phyloP scores from a whole-genome alignment of 164 flowering plant species.

The Stephania japonica region DNA sequence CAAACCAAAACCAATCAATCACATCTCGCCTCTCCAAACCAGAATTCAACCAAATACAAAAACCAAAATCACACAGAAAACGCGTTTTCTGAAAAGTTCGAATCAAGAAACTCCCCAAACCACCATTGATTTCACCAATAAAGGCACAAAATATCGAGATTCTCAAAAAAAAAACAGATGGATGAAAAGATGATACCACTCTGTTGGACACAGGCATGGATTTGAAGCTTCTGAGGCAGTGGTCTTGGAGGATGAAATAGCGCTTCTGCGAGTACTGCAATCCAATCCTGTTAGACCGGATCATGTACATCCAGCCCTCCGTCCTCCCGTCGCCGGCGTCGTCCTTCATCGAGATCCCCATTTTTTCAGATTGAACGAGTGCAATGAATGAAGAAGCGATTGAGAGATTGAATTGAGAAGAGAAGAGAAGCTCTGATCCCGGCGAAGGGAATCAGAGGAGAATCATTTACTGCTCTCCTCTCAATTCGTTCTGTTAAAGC shows the following conservation, averaged over 20 bases:
- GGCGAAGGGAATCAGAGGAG: slow-evolving; percentile 54
- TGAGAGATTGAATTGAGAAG: background rate
- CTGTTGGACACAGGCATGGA: slow-evolving; percentile 38
- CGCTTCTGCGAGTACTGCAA: slow-evolving; percentile 68
- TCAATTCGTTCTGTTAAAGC: background rate
- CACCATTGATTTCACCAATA: background rate
- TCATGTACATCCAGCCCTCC: slow-evolving; percentile 80
- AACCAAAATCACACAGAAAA: background rate
- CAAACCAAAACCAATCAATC: background rate
- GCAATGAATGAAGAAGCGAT: background rate
- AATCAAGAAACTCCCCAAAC: background rate
- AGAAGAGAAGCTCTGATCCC: slow-evolving; percentile 53
- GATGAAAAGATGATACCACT: slow-evolving; percentile 38
- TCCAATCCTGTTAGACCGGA: slow-evolving; percentile 65
- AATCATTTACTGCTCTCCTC: slow-evolving; percentile 23
- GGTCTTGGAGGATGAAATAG: slow-evolving; percentile 64
- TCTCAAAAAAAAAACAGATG: background rate
- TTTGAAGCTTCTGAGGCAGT: slow-evolving; percentile 59
- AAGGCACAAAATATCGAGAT: background rate
- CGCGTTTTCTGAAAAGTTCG: background rate
- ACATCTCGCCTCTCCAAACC: background rate
- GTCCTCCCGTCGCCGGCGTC: slow-evolving; percentile 39
- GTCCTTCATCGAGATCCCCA: slow-evolving; percentile 34
- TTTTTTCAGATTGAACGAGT: slow-evolving; percentile 10
- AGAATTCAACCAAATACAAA: background rate